These are phyloP conservation scores for Friedmanniomyces simplex DNA, from an alignment of 495 filamentous ascomycete genomes.

Conservation along the genomic window DNA sequence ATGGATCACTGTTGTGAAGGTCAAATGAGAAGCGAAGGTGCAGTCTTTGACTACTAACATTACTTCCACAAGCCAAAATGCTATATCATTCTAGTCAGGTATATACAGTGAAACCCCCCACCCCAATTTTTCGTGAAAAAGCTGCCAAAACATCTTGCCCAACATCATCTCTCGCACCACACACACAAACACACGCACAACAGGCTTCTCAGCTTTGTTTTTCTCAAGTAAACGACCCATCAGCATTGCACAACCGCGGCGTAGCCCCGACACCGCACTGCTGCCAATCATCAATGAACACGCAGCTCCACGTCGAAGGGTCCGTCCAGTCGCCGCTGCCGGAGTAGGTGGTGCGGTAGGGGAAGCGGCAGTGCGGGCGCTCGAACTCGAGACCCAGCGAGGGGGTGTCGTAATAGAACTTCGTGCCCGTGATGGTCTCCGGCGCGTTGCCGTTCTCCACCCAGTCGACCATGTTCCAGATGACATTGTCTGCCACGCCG, in stretches of 20 bases:
- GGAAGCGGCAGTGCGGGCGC: constrained; percentile 13
- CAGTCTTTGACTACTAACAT: too few relatives aligned
- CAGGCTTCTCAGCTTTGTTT: too few relatives aligned
- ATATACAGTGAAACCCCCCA: too few relatives aligned
- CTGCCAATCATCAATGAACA: constrained; percentile 11
- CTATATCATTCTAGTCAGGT: too few relatives aligned
- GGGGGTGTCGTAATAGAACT: constrained; percentile 38
- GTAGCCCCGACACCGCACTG: constrained; percentile 2
- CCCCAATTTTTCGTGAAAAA: too few relatives aligned
- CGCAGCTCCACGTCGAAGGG: neutral
- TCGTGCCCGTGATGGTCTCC: constrained; percentile 45
- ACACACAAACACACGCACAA: too few relatives aligned
- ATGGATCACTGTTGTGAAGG: too few relatives aligned
- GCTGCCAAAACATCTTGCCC: too few relatives aligned
- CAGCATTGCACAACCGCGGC: constrained; percentile 4
- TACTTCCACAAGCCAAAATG: too few relatives aligned
- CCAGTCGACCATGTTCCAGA: constrained; percentile 48
- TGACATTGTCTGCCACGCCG: constrained; percentile 2
- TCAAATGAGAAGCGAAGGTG: too few relatives aligned
- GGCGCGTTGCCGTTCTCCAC: constrained; percentile 48
- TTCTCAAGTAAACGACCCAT: neutral
- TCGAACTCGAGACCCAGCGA: constrained; percentile 27
- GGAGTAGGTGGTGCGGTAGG: constrained; percentile 9
- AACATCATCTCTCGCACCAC: too few relatives aligned
- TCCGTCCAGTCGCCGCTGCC: constrained; percentile 4